A percentile compares a stretch with the other conserved stretches of the same genome.
These are phyloP conservation scores for Aspergillus spinulosporus DNA, from an alignment of 2,329 filamentous ascomycete genomes.

Conservation along the genomic window DNA sequence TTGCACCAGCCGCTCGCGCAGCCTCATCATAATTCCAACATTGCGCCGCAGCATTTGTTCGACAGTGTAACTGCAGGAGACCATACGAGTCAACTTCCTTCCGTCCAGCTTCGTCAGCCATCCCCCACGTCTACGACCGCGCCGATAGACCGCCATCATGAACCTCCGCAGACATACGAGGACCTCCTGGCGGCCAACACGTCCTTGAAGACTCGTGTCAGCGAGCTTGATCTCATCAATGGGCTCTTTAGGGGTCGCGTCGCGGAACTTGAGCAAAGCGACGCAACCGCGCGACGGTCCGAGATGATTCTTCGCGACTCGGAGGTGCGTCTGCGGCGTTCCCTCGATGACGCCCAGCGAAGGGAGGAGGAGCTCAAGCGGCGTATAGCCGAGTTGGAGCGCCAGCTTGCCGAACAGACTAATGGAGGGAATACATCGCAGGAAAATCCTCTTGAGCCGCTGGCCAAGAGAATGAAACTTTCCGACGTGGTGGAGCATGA, in stretches of 20 bases:
- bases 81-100: slow-evolving; percentile 63
- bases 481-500: slow-evolving; percentile 55
- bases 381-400: slow-evolving; percentile 75
- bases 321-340: slow-evolving; percentile 57
- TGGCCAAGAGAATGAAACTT: slow-evolving; percentile 58
- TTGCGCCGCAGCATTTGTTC: slow-evolving; percentile 76
- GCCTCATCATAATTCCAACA: slow-evolving; percentile 64
- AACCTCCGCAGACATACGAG: slow-evolving; percentile 75
- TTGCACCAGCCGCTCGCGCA: slow-evolving; percentile 53
- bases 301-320: slow-evolving; percentile 57
- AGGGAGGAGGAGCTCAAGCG: slow-evolving; percentile 81
- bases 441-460: slow-evolving; percentile 46
- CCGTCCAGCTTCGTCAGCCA: slow-evolving; percentile 55
- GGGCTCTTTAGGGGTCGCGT: slow-evolving; percentile 75
- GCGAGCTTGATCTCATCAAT: slow-evolving; percentile 93
- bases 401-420: slow-evolving; percentile 44
- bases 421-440: slow-evolving; percentile 18
- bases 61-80: slow-evolving; percentile 68
- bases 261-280: slow-evolving; percentile 72
- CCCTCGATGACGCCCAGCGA: slow-evolving; percentile 73
- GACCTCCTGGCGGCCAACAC: slow-evolving; percentile 78
- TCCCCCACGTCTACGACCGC: slow-evolving; percentile 62
- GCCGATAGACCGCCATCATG: slow-evolving; percentile 63
- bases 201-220: slow-evolving; percentile 89
- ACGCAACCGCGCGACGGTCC: slow-evolving; percentile 65